These are phyloP conservation scores for Protoeuglena noctilucae DNA, from an alignment of 139 green algal genomes.

Conservation along the genomic window DNA sequence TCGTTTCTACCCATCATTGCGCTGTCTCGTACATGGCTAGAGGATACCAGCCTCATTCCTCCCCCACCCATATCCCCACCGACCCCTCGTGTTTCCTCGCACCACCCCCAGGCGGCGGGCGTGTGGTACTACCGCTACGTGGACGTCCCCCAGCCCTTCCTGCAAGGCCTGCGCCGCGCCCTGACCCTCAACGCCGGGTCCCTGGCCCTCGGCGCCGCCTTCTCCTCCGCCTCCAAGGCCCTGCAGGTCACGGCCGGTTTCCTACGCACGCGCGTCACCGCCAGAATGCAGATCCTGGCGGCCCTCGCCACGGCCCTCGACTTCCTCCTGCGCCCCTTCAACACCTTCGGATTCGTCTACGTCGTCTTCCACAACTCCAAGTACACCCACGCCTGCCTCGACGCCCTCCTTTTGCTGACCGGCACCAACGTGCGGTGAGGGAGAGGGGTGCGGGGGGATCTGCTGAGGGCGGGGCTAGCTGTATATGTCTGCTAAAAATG, in stretches of 20 bases:
- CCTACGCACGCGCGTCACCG: background rate
- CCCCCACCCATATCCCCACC: too few species aligned
- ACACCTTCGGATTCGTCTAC: slow-evolving; percentile 1
- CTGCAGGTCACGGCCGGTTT: background rate
- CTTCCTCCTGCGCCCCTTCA: slow-evolving; percentile 1
- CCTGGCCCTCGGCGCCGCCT: background rate
- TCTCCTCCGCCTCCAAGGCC: background rate
- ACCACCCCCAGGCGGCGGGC: too few species aligned
- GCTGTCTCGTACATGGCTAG: background rate
- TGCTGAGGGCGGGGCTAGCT: too few species aligned
- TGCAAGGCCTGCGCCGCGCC: background rate
- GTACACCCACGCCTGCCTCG: background rate
- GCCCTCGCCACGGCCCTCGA: background rate
- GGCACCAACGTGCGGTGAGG: slow-evolving; percentile 1
- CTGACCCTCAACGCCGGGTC: slow-evolving; percentile 1
- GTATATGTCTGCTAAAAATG: too few species aligned
- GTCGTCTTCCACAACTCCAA: background rate
- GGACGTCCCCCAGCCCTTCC: background rate
- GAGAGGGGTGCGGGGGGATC: too few species aligned
- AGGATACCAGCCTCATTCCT: background rate
- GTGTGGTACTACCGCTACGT: background rate
- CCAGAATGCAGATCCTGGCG: background rate
- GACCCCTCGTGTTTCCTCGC: too few species aligned
- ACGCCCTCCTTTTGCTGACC: background rate
- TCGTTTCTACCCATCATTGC: background rate